Evolutionary conservation across 1,284 basidiomycete species (phyloP), one percentile per base, ranked within the genome.

Genomic region (Ustilago trichophora): DNA sequence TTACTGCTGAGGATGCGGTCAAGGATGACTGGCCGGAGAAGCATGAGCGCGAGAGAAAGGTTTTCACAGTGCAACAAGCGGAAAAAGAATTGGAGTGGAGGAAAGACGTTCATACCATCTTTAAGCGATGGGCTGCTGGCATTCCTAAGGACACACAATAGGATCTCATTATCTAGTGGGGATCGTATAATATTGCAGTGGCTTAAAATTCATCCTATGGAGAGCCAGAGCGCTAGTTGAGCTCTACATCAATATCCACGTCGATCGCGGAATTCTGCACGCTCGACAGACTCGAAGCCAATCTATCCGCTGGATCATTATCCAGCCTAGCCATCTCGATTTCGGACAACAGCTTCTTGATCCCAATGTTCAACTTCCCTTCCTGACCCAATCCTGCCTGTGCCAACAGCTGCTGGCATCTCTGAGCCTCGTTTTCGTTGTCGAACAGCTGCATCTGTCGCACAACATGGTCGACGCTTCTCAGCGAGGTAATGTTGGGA

Each of bases 311-410:
- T 13, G 82, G 81, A 34, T 82, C 83, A 37, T 77, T 70, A 37
- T 83, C 95, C 83, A 98, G 93, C 75, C 94, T 86, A 35, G 94
- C 92, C 94, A 98, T 98, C 85, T 99, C 95, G 19, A 94, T 87
- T 64, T 92, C 87, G 54, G 89, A 93, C 77, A 99, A 82, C 78
- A 99, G 81, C 83, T 80, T 80, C 87, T 98, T 98, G 77, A 99
- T 88, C 6, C 95, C 96, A 49, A 98, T 72, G 44, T 90, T 88
- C 75, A 94, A 72, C 38, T 84, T 83, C 16, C 86, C 86, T 7
- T 86, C 82, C 79, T 79, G 83, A 3, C 83, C 87, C 72, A 95
- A 89, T 11, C 91, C 91, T 1, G 92, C 91, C 55, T 91, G 87
- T 22, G 85, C 83, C 21, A 98, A 84, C 83, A 91, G 87, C 31